Percentiles rank a stretch among this genome's conserved stretches.
Evolutionary conservation across 805 yeast species (phyloP).

Genomic region (Peterozyma toletana): DNA sequence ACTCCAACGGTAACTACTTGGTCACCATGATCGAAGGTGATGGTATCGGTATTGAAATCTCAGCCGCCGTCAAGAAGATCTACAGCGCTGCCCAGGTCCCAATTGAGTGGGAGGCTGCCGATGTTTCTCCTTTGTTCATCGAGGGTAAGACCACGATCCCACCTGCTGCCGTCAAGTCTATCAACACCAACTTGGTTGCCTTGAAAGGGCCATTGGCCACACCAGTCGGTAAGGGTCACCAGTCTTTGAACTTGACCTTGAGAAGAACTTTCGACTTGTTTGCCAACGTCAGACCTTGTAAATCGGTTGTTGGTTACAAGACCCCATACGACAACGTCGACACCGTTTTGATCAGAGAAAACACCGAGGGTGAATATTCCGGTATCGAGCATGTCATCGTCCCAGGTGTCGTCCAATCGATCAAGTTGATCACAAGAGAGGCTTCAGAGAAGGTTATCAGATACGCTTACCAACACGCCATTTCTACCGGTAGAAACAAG

Average conservation of each 20-base stretch:
- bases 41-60: slow-evolving; percentile 95
- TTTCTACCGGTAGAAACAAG: slow-evolving; percentile 78
- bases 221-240: slow-evolving; percentile 98
- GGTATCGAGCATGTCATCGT: slow-evolving; percentile 98
- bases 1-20: slow-evolving; percentile 76
- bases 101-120: slow-evolving; percentile 94
- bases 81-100: slow-evolving; percentile 94
- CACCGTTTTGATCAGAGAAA: slow-evolving; percentile 95
- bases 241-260: slow-evolving; percentile 92
- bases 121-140: slow-evolving; percentile 87
- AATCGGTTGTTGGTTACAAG: slow-evolving; percentile 86
- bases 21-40: slow-evolving; percentile 98
- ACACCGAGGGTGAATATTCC: slow-evolving; percentile 98
- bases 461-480: slow-evolving; percentile 96
- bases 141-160: slow-evolving; percentile 94
- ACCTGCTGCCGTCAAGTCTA: slow-evolving; percentile 83
- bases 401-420: slow-evolving; percentile 98
- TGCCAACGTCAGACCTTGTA: slow-evolving; percentile 97
- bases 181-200: slow-evolving; percentile 90
- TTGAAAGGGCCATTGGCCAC: slow-evolving; percentile 98
- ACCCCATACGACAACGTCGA: slow-evolving; percentile 88
- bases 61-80: slow-evolving; percentile 88
- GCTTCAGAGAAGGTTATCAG: slow-evolving; percentile 96
- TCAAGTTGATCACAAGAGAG: slow-evolving; percentile 91
- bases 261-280: slow-evolving; percentile 95